These are phyloP conservation scores for Suillus fuscotomentosus DNA, from an alignment of 768 basidiomycete species.

Conservation along the genomic window DNA sequence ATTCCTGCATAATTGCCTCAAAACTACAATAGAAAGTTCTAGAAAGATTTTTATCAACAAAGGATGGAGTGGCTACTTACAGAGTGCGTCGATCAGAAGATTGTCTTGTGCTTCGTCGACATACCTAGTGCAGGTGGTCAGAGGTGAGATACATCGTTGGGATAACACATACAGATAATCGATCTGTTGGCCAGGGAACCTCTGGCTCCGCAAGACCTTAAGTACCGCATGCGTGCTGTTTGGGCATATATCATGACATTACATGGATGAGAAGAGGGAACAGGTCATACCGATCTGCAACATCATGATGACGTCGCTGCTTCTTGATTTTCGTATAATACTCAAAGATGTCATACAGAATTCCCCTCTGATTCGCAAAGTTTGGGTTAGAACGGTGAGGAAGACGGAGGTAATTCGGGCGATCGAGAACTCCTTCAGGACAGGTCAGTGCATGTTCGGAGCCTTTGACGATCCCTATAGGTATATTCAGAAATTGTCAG, in stretches of 20 bases:
- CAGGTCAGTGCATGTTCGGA: conserved; percentile 49
- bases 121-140: conserved; percentile 41
- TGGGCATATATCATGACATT: neutral
- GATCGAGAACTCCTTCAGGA: conserved; percentile 40
- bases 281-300: conserved; percentile 52
- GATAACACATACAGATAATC: conserved; percentile 50
- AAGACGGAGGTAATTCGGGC: conserved; percentile 42
- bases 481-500: neutral
- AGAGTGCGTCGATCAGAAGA: conserved; percentile 58
- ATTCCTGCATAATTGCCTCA: conserved; percentile 62
- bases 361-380: conserved; percentile 48
- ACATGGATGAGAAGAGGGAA: neutral
- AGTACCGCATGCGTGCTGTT: conserved; percentile 53
- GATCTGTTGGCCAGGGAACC: conserved; percentile 37
- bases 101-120: conserved; percentile 77
- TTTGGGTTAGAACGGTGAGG: conserved; percentile 52
- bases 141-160: neutral
- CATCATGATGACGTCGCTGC: conserved; percentile 44
- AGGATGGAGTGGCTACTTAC: conserved; percentile 33
- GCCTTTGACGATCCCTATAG: conserved; percentile 61
- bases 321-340: conserved; percentile 48
- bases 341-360: conserved; percentile 54
- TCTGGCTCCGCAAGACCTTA: conserved; percentile 21
- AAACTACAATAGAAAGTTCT: conserved; percentile 37
- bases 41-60: neutral